Evolutionary conservation across 2,329 filamentous ascomycete species (phyloP), one percentile per base, ranked within the genome.

Genomic region (Hymenoscyphus linearis): DNA sequence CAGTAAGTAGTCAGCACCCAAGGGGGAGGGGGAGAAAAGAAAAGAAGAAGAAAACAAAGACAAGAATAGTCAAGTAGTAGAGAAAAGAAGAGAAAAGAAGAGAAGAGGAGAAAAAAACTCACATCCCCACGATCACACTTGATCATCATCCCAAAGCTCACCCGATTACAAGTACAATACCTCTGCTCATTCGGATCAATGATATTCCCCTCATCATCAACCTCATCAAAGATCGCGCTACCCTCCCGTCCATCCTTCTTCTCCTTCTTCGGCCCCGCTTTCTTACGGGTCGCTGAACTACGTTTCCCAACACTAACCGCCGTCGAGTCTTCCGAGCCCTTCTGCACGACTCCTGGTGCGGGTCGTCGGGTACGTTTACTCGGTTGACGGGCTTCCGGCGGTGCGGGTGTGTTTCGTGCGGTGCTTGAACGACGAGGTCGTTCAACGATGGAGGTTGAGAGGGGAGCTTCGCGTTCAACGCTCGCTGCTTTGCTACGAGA

Each of bases 131-230:
- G 91, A 70, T 93, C 90, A 74, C 90, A 95, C 63, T 85, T 84
- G 72, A 95, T 90, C 90, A 95, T 95, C 22, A 82, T 86, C 58
- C 90, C 90, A 71, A 87, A 93, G 72, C 88, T 91, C 58, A 95
- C 88, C 61, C 90, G 80, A 67, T 90, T 88, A 74, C 90, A 95
- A 59, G 88, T 74, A 71, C 90, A 95, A 74, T 95, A 95, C 64
- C 84, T 79, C 50, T 86, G 83, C 77, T 95, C 90, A 60, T 91
- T 78, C 0, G 89, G 87, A 70, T 92, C 89, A 69, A 93, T 88
- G 27, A 83, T 75, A 63, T 87, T 87, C 12, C 85, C 85, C 64
- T 88, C 85, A 68, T 88, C 85, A 65, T 88, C 85, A 58, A 87
- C 80, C 70, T 88, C 86, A 59, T 83, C 80, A 65, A 78, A 77